These are phyloP conservation scores for Limnomonas spitsbergensis DNA, from an alignment of 139 green algal genomes.

Conservation along the genomic window DNA sequence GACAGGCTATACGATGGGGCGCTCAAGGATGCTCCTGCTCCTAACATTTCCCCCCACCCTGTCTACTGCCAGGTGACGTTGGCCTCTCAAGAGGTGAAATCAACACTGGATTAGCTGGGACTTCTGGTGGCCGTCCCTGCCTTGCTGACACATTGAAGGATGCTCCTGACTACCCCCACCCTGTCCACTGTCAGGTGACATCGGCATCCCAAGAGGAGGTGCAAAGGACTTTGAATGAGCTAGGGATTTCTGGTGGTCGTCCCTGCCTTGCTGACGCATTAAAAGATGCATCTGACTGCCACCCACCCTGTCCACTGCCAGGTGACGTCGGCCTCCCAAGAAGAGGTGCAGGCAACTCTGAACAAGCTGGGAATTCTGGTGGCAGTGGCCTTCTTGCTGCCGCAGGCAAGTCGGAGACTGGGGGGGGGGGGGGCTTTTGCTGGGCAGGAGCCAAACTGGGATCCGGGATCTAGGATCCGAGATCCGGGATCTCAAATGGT, in stretches of 20 bases:
- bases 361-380: slow-evolving; percentile 23
- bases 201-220: background rate
- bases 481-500: too few species aligned
- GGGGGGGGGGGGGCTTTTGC: background rate
- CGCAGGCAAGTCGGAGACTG: slow-evolving; percentile 10
- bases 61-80: too few species aligned
- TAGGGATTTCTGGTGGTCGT: slow-evolving; percentile 24
- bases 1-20: too few species aligned
- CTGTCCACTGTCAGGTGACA: too few species aligned
- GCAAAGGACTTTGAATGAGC: background rate
- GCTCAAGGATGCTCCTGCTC: background rate
- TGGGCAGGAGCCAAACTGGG: too few species aligned
- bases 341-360: slow-evolving; percentile 10
- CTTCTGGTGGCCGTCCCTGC: slow-evolving; percentile 21
- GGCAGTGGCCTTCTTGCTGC: slow-evolving; percentile 22
- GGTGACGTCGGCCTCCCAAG: background rate
- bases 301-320: too few species aligned
- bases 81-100: background rate
- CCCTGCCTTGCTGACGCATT: background rate
- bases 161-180: too few species aligned
- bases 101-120: slow-evolving; percentile 20
- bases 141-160: slow-evolving; percentile 20
- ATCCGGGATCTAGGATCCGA: too few species aligned
- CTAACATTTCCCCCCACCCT: too few species aligned
- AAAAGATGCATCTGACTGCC: slow-evolving; percentile 12